Evolutionary conservation across 2,329 filamentous ascomycete species (phyloP).

Genomic region (Claviceps pazoutovae): DNA sequence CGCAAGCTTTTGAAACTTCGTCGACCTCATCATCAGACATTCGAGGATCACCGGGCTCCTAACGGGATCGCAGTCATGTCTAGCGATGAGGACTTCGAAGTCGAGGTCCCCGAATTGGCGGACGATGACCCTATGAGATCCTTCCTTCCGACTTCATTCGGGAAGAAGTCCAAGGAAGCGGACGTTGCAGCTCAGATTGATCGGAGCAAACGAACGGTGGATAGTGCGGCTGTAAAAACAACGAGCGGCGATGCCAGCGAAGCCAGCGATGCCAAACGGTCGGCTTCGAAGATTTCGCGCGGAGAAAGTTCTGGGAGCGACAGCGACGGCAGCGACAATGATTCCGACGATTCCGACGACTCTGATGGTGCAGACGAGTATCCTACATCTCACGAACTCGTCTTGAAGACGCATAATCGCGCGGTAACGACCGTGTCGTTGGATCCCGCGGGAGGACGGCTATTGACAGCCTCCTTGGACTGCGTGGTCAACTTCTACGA

Average conservation of each 20-base stretch:
- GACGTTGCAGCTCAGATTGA: conserved; percentile 73
- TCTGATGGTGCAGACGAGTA: conserved; percentile 73
- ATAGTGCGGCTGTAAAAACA: background rate
- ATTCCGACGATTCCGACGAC: conserved; percentile 32
- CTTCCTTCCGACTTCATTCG: conserved; percentile 73
- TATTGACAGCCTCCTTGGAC: conserved; percentile 85
- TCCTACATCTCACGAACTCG: conserved; percentile 82
- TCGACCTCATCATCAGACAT: background rate
- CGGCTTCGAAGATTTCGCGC: conserved; percentile 6
- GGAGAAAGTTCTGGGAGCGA: conserved; percentile 6
- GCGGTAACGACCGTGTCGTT: conserved; percentile 73
- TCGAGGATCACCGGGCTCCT: background rate
- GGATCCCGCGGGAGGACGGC: conserved; percentile 69
- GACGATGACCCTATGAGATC: conserved; percentile 57
- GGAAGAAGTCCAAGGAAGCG: conserved; percentile 61
- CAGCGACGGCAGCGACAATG: conserved; percentile 13
- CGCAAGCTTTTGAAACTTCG: background rate
- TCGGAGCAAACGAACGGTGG: conserved; percentile 49
- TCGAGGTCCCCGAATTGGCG: conserved; percentile 39
- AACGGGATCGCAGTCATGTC: conserved; percentile 28
- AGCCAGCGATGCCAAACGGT: conserved; percentile 6
- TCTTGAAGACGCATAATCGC: conserved; percentile 83
- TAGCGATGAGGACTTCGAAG: conserved; percentile 44
- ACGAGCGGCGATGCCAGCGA: conserved; percentile 3
- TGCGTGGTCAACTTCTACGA: conserved; percentile 88